These are phyloP conservation scores for Coemansia guatemalensis DNA, from an alignment of 192 early-diverging fungal genomes.

Conservation along the genomic window DNA sequence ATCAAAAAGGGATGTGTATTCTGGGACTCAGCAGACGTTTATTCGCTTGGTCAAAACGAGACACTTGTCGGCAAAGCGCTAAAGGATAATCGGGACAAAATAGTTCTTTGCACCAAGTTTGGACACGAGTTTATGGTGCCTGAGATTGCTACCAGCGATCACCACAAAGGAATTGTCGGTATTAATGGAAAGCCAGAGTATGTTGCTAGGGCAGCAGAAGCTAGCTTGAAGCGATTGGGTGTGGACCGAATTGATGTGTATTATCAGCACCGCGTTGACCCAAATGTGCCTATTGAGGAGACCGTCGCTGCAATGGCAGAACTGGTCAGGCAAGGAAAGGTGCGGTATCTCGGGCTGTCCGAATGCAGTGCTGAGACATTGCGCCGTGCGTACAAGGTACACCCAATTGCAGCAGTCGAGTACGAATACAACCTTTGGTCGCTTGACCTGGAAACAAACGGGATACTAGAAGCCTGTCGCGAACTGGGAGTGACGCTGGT, in stretches of 20 bases:
- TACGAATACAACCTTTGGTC: conserved; percentile 57
- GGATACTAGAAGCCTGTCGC: conserved; percentile 67
- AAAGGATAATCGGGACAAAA: conserved; percentile 50
- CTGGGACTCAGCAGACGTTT: conserved; percentile 63
- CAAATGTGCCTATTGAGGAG: conserved; percentile 60
- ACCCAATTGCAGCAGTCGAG: conserved; percentile 62
- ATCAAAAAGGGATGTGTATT: conserved; percentile 57
- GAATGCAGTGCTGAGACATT: conserved; percentile 61
- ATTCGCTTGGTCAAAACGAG: conserved; percentile 61
- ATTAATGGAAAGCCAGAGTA: conserved; percentile 54
- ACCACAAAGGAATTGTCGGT: conserved; percentile 15
- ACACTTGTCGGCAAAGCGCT: conserved; percentile 52
- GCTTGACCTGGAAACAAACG: conserved; percentile 62
- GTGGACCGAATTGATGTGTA: conserved; percentile 62
- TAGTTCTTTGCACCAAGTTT: conserved; percentile 67
- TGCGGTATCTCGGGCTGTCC: conserved; percentile 59
- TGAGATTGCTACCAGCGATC: conserved; percentile 28
- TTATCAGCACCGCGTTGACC: conserved; percentile 64
- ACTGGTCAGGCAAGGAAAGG: conserved; percentile 67
- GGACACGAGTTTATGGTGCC: conserved; percentile 21
- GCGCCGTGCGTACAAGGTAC: conserved; percentile 64
- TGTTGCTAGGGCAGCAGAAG: conserved; percentile 48
- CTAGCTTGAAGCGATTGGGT: conserved; percentile 54
- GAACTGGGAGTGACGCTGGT: conserved; percentile 71
- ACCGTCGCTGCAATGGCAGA: conserved; percentile 64